Evolutionary conservation across 495 filamentous ascomycete species (phyloP), one percentile per base, ranked within the genome.

Genomic region (Hyaloscypha finlandica): DNA sequence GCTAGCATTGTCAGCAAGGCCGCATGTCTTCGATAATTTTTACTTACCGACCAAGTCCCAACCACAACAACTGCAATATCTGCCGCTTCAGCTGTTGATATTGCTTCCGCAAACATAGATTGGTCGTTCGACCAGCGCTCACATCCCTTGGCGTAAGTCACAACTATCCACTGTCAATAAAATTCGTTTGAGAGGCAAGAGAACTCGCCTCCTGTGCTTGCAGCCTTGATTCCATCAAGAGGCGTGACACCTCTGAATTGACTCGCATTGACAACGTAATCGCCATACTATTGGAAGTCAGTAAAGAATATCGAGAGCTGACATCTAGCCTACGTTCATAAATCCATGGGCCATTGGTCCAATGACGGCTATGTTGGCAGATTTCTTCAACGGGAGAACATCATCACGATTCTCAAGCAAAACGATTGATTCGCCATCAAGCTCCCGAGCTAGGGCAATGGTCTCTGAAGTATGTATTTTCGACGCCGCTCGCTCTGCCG

Each of bases 61-160:
- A 91, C 88, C 2, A 91, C 80, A 0, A 92, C 88, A 6, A 92
- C 81, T 2, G 90, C 89, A 12, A 91, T 84, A 67, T 91, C 89
- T 4, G 89, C 88, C 31, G 79, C 83, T 69, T 87, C 79, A 3
- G 88, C 89, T 3, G 85, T 84, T 3, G 82, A 77, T 35, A 91
- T 72, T 31, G 89, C 89, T 71, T 86, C 88, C 0, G 79, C 73
- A 71, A 91, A 88, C 3, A 84, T 84, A 19, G 83, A 84, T 66
- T 90, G 74, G 68, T 90, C 86, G 63, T 79, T 88, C 48, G 87
- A 89, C 88, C 88, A 91, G 20, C 87, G 82, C 73, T 91, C 86
- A 66, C 70, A 90, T 65, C 89, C 90, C 74, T 89, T 77, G 0
- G 88, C 87, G 66, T 89, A 91, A 54, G 85, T 85, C 42, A 90